phyloP scores from a whole-genome alignment of 768 basidiomycete genomes.

The Pseudohyphozyma bogoriensis region DNA sequence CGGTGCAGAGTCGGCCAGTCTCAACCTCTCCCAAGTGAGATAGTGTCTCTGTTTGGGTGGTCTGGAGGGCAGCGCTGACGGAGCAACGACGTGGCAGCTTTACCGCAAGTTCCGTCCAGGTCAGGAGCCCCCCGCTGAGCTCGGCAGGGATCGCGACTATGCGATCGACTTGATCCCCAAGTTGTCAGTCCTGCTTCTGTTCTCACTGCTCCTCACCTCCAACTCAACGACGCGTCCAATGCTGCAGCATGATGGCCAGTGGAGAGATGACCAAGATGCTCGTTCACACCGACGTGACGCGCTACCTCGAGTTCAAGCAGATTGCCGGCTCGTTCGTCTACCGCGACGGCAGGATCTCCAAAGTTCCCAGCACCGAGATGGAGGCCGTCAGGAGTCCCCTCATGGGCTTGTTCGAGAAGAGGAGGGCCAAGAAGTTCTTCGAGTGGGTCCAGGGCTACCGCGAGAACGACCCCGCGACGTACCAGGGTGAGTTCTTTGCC shows the following conservation, averaged over 20 bases:
- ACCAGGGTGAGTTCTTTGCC: slow-evolving; percentile 70
- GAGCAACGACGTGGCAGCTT: no score
- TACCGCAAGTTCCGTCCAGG: slow-evolving; percentile 87
- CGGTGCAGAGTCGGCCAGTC: slow-evolving; percentile 89
- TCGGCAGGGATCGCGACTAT: slow-evolving; percentile 95
- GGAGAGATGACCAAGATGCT: slow-evolving; percentile 97
- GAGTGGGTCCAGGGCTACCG: slow-evolving; percentile 90
- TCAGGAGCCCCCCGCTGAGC: slow-evolving; percentile 63
- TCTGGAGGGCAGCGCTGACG: no score
- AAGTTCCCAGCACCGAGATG: slow-evolving; percentile 94
- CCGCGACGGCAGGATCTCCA: slow-evolving; percentile 90
- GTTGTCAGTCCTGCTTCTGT: slow-evolving; percentile 44
- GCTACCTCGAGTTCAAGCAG: slow-evolving; percentile 99
- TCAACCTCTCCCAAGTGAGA: slow-evolving; percentile 90
- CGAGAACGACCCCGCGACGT: slow-evolving; percentile 89
- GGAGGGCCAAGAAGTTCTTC: slow-evolving; percentile 96
- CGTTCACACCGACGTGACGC: slow-evolving; percentile 95
- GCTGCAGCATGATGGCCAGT: slow-evolving; percentile 68
- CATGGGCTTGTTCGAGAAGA: slow-evolving; percentile 99
- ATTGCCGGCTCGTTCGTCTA: slow-evolving; percentile 98
- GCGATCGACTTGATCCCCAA: slow-evolving; percentile 97
- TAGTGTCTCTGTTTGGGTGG: not conserved
- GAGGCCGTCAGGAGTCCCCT: slow-evolving; percentile 89
- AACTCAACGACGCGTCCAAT: not conserved
- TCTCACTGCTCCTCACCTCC: no score